Percentiles rank a stretch among this genome's conserved stretches.
phyloP scores from a whole-genome alignment of 2,329 filamentous ascomycete species.

The Xylariales sp. region DNA sequence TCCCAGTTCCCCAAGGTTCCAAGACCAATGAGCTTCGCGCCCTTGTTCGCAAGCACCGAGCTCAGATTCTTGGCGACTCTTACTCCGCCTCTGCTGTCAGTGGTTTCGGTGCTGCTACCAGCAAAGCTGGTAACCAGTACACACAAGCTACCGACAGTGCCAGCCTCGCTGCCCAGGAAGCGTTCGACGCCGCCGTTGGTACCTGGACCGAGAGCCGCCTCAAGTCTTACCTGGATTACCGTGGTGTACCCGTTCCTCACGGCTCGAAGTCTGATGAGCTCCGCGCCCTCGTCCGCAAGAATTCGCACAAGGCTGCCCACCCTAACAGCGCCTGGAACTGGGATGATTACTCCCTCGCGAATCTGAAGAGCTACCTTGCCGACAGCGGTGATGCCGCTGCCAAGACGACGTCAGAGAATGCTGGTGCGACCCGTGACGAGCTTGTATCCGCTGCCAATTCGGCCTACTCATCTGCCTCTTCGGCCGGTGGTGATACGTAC shows the following conservation, averaged over 20 bases:
- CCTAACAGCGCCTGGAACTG: slow-evolving; percentile 74
- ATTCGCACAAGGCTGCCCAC: slow-evolving; percentile 64
- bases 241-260: slow-evolving; percentile 71
- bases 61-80: slow-evolving; percentile 64
- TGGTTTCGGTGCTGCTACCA: slow-evolving; percentile 67
- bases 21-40: slow-evolving; percentile 86
- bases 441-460: slow-evolving; percentile 61
- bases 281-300: slow-evolving; percentile 66
- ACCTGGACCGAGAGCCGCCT: slow-evolving; percentile 72
- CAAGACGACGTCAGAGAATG: slow-evolving; percentile 57
- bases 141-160: slow-evolving; percentile 70
- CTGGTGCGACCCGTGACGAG: slow-evolving; percentile 66
- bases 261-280: slow-evolving; percentile 67
- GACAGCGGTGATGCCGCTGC: slow-evolving; percentile 50
- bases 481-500: slow-evolving; percentile 50
- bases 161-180: slow-evolving; percentile 56
- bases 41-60: slow-evolving; percentile 82
- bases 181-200: slow-evolving; percentile 58
- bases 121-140: slow-evolving; percentile 70
- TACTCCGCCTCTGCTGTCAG: slow-evolving; percentile 52
- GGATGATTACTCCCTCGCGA: slow-evolving; percentile 69
- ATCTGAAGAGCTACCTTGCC: slow-evolving; percentile 57
- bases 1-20: slow-evolving; percentile 81
- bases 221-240: slow-evolving; percentile 73
- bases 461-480: slow-evolving; percentile 55